Conservation (phyloP, 2,329 filamentous ascomycete genomes). For the Malbranchea cinnamomea region DNA sequence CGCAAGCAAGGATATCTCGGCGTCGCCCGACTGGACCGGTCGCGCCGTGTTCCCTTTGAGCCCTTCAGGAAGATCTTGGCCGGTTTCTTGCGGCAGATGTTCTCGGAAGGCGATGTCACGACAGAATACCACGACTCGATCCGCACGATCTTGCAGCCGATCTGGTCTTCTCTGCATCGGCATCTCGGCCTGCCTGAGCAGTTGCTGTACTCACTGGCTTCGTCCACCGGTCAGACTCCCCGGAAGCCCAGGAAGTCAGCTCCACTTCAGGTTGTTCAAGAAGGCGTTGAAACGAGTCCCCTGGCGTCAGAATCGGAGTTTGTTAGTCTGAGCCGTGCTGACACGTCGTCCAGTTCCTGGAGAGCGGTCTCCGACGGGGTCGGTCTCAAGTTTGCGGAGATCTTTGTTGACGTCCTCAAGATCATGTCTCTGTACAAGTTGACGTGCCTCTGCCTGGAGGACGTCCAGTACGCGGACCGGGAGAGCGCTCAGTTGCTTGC, state of each 20-base stretch:
- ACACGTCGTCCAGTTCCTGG: constrained; percentile 21
- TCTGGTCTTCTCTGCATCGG: constrained; percentile 42
- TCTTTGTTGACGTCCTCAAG: constrained; percentile 70
- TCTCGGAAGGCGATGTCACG: constrained; percentile 47
- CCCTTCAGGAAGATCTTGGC: constrained; percentile 46
- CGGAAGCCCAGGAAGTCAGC: too few species aligned
- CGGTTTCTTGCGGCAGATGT: constrained; percentile 48
- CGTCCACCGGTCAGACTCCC: constrained; percentile 9
- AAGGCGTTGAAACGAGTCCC: constrained; percentile 17
- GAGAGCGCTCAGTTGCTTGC: constrained; percentile 74
- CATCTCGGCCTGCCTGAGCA: constrained; percentile 57
- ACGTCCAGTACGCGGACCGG: constrained; percentile 78
- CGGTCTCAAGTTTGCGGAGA: constrained; percentile 67
- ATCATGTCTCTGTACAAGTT: constrained; percentile 72
- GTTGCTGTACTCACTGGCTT: constrained; percentile 26
- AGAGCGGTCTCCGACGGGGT: constrained; percentile 15
- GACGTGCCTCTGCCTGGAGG: constrained; percentile 77
- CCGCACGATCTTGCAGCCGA: constrained; percentile 38
- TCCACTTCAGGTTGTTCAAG: constrained; percentile 18
- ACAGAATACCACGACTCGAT: constrained; percentile 47
- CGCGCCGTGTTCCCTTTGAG: constrained; percentile 45
- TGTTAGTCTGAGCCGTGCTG: constrained; percentile 21
- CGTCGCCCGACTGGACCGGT: constrained; percentile 44
- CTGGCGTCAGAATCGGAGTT: constrained; percentile 18
- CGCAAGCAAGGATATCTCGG: constrained; percentile 46